These are phyloP conservation scores for Annulohypoxylon stygium DNA, from an alignment of 495 filamentous ascomycete genomes.

Conservation along the genomic window DNA sequence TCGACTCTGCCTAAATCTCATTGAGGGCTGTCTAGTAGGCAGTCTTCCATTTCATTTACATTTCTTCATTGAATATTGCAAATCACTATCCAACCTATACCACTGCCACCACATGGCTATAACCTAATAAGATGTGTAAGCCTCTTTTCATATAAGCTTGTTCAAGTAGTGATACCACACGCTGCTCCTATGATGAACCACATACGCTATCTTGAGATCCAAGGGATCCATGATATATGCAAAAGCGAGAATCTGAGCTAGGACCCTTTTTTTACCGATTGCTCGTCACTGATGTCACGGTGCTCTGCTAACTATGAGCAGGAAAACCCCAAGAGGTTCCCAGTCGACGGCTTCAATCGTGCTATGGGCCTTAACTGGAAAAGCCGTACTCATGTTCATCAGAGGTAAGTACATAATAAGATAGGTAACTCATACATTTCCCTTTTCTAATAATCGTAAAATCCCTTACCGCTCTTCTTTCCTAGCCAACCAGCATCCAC, in stretches of 20 bases:
- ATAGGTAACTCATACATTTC: conserved; percentile 2
- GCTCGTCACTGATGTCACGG: neutral
- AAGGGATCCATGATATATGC: neutral
- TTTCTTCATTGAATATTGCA: too few relatives aligned
- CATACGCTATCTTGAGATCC: neutral
- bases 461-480: conserved; percentile 97
- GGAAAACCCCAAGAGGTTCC: neutral
- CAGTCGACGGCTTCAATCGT: neutral
- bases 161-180: neutral
- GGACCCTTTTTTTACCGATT: neutral
- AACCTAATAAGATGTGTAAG: neutral
- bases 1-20: too few relatives aligned
- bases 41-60: too few relatives aligned
- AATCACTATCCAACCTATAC: too few relatives aligned
- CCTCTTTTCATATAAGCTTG: neutral
- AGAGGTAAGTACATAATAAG: neutral
- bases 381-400: neutral
- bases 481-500: conserved; percentile 98
- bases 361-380: neutral
- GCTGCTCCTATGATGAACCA: neutral
- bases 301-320: neutral
- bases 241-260: neutral
- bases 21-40: too few relatives aligned
- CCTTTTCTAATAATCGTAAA: conserved; percentile 79
- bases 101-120: neutral